These are phyloP conservation scores for Pelargonium nanum DNA, from an alignment of 345 rosid species.

Conservation along the genomic window DNA sequence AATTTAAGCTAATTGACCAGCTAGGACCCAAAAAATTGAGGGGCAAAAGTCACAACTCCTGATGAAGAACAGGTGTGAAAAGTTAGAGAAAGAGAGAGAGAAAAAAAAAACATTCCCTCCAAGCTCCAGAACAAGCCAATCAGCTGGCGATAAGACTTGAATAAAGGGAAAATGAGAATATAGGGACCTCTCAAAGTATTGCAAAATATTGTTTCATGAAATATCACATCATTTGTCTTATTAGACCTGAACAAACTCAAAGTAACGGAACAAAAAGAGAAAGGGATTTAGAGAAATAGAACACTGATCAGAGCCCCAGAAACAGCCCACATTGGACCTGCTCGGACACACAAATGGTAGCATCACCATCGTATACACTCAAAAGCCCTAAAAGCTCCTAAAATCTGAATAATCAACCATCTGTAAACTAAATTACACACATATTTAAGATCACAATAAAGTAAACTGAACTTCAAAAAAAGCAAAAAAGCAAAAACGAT, in stretches of 20 bases:
- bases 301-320: neutral
- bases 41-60: neutral
- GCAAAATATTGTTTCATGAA: too few species aligned
- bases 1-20: neutral
- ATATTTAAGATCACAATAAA: neutral
- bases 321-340: neutral
- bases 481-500: neutral
- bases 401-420: neutral
- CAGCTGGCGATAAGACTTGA: constrained; percentile 3
- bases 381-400: neutral
- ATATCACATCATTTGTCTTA: neutral
- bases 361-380: neutral
- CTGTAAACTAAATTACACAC: neutral
- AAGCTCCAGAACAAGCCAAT: constrained; percentile 10
- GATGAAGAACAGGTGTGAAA: neutral
- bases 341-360: neutral
- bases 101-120: neutral
- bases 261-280: neutral
- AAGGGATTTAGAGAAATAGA: constrained; percentile 4
- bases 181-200: neutral
- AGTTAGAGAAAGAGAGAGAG: neutral
- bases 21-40: neutral
- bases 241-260: constrained; percentile 1
- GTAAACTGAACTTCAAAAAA: neutral
- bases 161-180: neutral